Evolutionary conservation across 2,329 filamentous ascomycete genomes (phyloP).

Genomic region (Akanthomyces muscarius): DNA sequence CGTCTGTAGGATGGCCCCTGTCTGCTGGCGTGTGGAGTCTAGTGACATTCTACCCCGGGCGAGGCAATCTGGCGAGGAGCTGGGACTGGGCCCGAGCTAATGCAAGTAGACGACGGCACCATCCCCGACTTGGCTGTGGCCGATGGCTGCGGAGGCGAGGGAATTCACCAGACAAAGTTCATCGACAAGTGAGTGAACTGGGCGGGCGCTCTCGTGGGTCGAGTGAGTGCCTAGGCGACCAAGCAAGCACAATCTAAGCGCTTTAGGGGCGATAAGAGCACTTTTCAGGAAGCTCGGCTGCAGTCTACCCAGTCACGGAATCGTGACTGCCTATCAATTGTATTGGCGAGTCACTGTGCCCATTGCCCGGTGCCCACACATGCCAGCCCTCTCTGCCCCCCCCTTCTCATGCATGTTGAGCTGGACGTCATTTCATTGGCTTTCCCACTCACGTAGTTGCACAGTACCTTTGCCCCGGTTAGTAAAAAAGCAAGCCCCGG

Average conservation of each 20-base stretch:
- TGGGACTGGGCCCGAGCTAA: background rate
- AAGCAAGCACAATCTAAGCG: background rate
- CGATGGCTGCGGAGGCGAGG: background rate
- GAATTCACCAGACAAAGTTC: background rate
- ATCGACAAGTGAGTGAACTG: background rate
- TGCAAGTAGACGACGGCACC: slow-evolving; percentile 5
- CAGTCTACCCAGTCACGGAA: background rate
- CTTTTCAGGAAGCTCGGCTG: too few relatives aligned
- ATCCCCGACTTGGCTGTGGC: background rate
- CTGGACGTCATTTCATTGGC: too few relatives aligned
- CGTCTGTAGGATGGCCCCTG: background rate
- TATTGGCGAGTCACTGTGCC: background rate
- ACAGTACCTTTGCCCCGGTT: too few relatives aligned
- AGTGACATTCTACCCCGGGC: background rate
- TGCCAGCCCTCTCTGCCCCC: background rate
- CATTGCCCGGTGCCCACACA: background rate
- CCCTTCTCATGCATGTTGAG: background rate
- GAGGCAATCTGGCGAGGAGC: background rate
- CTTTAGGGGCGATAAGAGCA: background rate
- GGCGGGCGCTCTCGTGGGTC: background rate
- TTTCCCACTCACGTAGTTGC: too few relatives aligned
- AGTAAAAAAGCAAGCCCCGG: too few relatives aligned
- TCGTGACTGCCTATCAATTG: background rate
- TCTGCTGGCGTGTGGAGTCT: background rate
- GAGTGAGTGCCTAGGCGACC: background rate